Percentiles rank a stretch among this genome's conserved stretches.
These are phyloP conservation scores for Calvatia gigantea DNA, from an alignment of 768 basidiomycete genomes.

Conservation along the genomic window DNA sequence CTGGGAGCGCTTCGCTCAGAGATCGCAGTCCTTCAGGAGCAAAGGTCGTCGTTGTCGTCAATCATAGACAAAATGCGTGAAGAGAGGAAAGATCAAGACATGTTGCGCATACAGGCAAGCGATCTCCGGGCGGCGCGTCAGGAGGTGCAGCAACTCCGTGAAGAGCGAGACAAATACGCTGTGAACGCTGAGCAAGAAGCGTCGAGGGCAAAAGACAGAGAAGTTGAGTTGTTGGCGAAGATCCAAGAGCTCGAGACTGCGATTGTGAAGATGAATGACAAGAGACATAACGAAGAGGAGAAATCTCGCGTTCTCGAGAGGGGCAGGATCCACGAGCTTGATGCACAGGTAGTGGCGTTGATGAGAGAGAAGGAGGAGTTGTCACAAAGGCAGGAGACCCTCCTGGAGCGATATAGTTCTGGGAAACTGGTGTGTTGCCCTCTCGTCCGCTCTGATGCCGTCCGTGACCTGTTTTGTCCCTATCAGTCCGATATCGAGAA, in stretches of 20 bases:
- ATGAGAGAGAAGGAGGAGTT: conserved; percentile 23
- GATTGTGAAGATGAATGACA: conserved; percentile 1
- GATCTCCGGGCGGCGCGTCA: background rate
- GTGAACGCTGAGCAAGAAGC: conserved; percentile 13
- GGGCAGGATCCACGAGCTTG: conserved; percentile 16
- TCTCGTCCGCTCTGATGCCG: background rate
- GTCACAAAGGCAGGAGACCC: conserved; percentile 20
- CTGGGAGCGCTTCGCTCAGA: conserved; percentile 33
- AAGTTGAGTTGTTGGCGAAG: conserved; percentile 12
- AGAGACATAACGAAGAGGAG: background rate
- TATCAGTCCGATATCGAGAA: conserved; percentile 47
- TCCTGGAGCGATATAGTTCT: conserved; percentile 39
- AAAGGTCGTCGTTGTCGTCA: conserved; percentile 28
- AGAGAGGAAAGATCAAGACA: conserved; percentile 21
- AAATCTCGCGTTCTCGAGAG: background rate
- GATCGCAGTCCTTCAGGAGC: conserved; percentile 37
- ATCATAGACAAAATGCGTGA: conserved; percentile 22
- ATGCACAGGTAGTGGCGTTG: conserved; percentile 16
- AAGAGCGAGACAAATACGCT: conserved; percentile 19
- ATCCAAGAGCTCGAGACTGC: conserved; percentile 16
- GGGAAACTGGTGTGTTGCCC: conserved; percentile 39
- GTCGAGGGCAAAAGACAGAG: conserved; percentile 11
- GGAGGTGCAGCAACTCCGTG: background rate
- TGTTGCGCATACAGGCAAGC: background rate
- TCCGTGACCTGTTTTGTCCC: background rate